Evolutionary conservation across 345 rosid species (phyloP).

Genomic region (Turritis glabra): DNA sequence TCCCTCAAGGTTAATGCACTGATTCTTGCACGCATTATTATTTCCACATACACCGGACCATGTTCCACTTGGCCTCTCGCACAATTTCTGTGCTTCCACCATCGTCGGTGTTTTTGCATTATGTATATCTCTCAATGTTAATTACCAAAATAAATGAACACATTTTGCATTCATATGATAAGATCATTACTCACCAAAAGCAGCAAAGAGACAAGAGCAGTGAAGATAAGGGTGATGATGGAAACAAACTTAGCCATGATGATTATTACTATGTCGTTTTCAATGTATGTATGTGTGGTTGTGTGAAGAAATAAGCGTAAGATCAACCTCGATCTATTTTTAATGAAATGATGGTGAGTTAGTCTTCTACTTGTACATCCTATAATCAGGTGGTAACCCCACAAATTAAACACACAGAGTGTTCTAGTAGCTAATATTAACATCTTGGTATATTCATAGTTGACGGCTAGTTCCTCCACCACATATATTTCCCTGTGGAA

Average conservation of each 20-base stretch:
- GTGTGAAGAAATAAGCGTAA: not conserved
- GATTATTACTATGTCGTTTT: not conserved
- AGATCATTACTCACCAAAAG: constrained; percentile 5
- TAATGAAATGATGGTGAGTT: not conserved
- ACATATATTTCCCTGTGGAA: not conserved
- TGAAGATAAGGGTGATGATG: not conserved
- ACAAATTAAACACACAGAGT: not conserved
- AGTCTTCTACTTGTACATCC: not conserved
- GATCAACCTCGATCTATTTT: not conserved
- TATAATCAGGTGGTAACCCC: not conserved
- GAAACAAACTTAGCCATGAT: constrained; percentile 2
- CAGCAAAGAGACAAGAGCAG: not conserved
- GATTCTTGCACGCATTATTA: not conserved
- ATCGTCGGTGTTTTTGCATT: not conserved
- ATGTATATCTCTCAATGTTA: not conserved
- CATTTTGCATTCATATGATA: not conserved
- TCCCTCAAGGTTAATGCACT: constrained; percentile 40
- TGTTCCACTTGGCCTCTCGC: not conserved
- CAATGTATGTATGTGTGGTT: not conserved
- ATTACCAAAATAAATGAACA: not conserved
- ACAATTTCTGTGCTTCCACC: not conserved
- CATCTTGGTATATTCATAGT: not conserved
- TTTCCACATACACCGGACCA: not conserved
- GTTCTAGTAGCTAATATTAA: not conserved
- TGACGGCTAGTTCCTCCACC: not conserved